Percentiles rank a stretch among this genome's conserved stretches.
Evolutionary conservation across 306 rosid genomes (phyloP).

Genomic region (Gynostemma pentaphyllum): DNA sequence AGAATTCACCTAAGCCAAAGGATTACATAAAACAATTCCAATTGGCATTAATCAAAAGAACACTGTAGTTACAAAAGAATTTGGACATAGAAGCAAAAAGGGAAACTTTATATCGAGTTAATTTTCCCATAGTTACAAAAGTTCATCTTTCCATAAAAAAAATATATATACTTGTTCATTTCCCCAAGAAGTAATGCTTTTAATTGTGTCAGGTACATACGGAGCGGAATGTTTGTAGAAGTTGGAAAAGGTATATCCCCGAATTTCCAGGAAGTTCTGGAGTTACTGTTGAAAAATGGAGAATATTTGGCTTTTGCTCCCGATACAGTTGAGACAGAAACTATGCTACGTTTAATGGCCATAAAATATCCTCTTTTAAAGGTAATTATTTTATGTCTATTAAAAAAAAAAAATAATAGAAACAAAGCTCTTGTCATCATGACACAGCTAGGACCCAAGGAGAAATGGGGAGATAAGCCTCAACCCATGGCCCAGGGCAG

Average conservation of each 20-base stretch:
- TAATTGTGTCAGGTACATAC: slow-evolving; percentile 59
- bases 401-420: background rate
- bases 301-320: slow-evolving; percentile 87
- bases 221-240: slow-evolving; percentile 63
- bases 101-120: too few relatives aligned
- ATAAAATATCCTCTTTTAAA: slow-evolving; percentile 65
- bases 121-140: too few relatives aligned
- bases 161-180: background rate
- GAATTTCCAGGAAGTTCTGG: slow-evolving; percentile 56
- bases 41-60: too few relatives aligned
- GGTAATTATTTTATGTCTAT: slow-evolving; percentile 28
- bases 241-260: slow-evolving; percentile 88
- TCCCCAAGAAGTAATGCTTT: slow-evolving; percentile 1
- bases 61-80: too few relatives aligned
- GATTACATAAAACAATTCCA: too few relatives aligned
- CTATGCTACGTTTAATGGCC: slow-evolving; percentile 57
- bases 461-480: too few relatives aligned
- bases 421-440: too few relatives aligned
- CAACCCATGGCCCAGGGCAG: too few relatives aligned
- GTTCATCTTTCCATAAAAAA: too few relatives aligned
- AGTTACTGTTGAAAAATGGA: slow-evolving; percentile 37
- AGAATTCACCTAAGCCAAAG: too few relatives aligned
- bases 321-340: slow-evolving; percentile 53
- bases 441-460: too few relatives aligned
- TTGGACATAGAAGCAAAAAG: too few relatives aligned